These are phyloP conservation scores for Cubamyces lactineus DNA, from an alignment of 768 basidiomycete species.

Conservation along the genomic window DNA sequence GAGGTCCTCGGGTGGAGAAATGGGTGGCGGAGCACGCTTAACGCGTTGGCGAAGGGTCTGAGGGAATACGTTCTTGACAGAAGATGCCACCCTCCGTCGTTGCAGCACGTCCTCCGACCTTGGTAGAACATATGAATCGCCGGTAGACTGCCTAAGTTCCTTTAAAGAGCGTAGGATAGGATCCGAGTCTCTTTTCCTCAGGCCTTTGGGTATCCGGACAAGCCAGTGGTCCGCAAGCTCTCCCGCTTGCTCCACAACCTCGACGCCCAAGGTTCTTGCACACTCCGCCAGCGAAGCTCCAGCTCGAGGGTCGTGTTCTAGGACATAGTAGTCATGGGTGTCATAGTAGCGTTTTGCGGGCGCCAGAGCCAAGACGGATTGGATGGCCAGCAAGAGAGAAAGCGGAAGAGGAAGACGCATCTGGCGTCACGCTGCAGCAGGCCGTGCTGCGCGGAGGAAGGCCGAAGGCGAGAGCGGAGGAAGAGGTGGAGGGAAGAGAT, in stretches of 20 bases:
- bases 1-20: conserved; percentile 38
- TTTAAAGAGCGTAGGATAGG: conserved; percentile 54
- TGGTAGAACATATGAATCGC: conserved; percentile 28
- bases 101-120: conserved; percentile 46
- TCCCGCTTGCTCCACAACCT: conserved; percentile 88
- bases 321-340: conserved; percentile 81
- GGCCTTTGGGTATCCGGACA: conserved; percentile 58
- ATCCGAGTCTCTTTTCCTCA: conserved; percentile 45
- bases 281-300: conserved; percentile 63
- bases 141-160: conserved; percentile 41
- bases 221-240: conserved; percentile 85
- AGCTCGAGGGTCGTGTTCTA: conserved; percentile 61
- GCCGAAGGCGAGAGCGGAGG: not conserved
- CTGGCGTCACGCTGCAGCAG: conserved; percentile 5
- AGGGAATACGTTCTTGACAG: conserved; percentile 61
- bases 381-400: conserved; percentile 34
- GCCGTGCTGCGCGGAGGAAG: conserved; percentile 13
- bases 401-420: conserved; percentile 34
- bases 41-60: conserved; percentile 69
- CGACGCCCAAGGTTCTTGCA: conserved; percentile 65
- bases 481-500: conserved; percentile 5
- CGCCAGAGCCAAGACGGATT: conserved; percentile 36
- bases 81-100: conserved; percentile 51
- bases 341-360: conserved; percentile 59
- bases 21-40: conserved; percentile 75